Percentiles rank a stretch among this genome's conserved stretches.
Conservation (phyloP, 129 eudicot species). For the Saposhnikovia divaricata region DNA sequence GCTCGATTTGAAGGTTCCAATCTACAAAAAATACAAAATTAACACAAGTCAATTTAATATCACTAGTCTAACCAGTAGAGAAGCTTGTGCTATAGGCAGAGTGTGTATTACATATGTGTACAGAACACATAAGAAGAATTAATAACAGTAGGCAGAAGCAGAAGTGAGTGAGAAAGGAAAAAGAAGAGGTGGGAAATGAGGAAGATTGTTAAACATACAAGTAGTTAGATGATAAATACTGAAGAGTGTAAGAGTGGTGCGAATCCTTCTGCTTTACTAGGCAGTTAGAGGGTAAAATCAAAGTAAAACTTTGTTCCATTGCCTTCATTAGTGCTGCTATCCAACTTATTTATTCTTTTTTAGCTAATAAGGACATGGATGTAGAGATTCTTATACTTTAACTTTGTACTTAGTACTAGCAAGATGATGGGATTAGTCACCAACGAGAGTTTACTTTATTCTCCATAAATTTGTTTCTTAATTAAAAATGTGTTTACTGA, state of each 20-base stretch:
- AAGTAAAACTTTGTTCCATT: neutral
- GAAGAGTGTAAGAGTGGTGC: neutral
- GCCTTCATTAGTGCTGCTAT: no score
- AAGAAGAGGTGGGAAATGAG: constrained; percentile 1
- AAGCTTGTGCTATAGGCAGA: neutral
- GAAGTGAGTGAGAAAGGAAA: neutral
- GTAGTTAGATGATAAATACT: constrained; percentile 3
- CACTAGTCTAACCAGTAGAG: neutral
- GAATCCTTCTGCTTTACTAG: neutral
- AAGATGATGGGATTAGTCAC: no score
- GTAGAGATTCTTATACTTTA: no score
- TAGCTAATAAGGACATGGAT: no score
- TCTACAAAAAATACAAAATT: no score
- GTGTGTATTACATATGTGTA: neutral
- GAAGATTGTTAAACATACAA: neutral
- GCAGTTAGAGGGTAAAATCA: neutral
- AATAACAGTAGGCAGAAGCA: neutral
- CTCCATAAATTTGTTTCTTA: no score
- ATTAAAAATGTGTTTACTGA: no score
- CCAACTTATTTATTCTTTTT: no score
- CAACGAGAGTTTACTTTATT: no score
- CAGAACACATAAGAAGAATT: neutral
- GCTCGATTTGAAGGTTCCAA: no score
- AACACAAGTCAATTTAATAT: no score
- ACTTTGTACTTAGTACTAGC: no score